Conservation (phyloP, 306 rosid genomes). For the Cicer chorassanicum region DNA sequence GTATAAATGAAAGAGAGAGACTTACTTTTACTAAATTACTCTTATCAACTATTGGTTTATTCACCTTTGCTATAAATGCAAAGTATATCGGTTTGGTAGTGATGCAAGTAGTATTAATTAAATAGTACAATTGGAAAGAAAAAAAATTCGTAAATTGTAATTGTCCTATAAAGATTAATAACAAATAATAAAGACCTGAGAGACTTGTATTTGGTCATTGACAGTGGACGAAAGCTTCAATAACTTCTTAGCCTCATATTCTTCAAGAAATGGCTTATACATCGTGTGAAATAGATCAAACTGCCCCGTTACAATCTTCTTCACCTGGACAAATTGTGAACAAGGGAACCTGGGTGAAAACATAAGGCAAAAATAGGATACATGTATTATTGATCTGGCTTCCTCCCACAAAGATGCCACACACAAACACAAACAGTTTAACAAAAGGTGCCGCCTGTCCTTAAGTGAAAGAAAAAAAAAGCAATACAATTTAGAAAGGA, state of each 20-base stretch:
- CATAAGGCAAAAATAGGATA: background rate
- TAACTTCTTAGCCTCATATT: slow-evolving; percentile 67
- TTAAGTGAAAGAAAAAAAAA: background rate
- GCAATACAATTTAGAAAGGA: slow-evolving; percentile 24
- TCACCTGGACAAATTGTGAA: slow-evolving; percentile 63
- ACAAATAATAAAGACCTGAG: slow-evolving; percentile 65
- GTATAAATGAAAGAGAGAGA: no score
- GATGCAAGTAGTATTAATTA: no score
- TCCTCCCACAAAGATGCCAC: slow-evolving; percentile 32
- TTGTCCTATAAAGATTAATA: slow-evolving; percentile 6
- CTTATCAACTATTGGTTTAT: no score
- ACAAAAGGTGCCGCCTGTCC: slow-evolving; percentile 16
- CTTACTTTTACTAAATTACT: no score
- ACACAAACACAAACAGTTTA: slow-evolving; percentile 32
- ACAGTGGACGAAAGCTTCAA: slow-evolving; percentile 58
- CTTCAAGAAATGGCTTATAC: slow-evolving; percentile 82
- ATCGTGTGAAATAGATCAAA: slow-evolving; percentile 70
- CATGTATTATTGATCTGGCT: slow-evolving; percentile 22
- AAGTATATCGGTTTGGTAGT: no score
- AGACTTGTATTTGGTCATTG: slow-evolving; percentile 53
- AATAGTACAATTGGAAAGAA: background rate
- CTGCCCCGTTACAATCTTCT: slow-evolving; percentile 83
- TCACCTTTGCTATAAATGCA: no score
- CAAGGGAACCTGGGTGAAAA: slow-evolving; percentile 41
- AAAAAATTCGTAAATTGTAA: slow-evolving; percentile 23